These are phyloP conservation scores for Lupinus albus DNA, from an alignment of 306 rosid species.

Conservation along the genomic window DNA sequence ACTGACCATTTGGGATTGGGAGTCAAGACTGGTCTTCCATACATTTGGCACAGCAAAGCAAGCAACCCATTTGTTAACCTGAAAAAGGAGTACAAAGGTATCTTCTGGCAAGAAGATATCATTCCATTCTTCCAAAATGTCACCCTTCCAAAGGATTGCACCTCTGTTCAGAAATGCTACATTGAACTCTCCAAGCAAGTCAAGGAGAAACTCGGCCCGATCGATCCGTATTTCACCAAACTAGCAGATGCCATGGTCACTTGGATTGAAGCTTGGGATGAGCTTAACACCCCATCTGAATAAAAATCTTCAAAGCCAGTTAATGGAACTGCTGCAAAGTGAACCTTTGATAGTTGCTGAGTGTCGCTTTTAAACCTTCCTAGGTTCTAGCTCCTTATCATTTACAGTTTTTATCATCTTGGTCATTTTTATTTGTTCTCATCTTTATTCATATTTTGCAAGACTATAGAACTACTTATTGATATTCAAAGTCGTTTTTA, in stretches of 20 bases:
- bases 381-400: conserved; percentile 34
- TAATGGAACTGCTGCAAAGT: conserved; percentile 51
- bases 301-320: conserved; percentile 39
- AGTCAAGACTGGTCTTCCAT: conserved; percentile 88
- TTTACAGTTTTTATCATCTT: conserved; percentile 10
- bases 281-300: conserved; percentile 60
- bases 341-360: conserved; percentile 36
- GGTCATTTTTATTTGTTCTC: conserved; percentile 20
- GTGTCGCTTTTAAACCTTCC: conserved; percentile 12
- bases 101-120: conserved; percentile 88
- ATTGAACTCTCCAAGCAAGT: conserved; percentile 87
- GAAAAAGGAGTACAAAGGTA: conserved; percentile 85
- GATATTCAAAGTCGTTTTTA: conserved; percentile 21
- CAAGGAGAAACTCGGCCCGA: conserved; percentile 59
- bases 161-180: conserved; percentile 76
- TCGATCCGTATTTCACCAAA: conserved; percentile 73
- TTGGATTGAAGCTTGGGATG: conserved; percentile 96
- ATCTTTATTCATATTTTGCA: conserved; percentile 32
- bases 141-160: conserved; percentile 66
- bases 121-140: conserved; percentile 82
- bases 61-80: conserved; percentile 92
- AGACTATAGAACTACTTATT: conserved; percentile 38
- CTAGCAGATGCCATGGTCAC: conserved; percentile 90
- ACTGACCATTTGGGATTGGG: conserved; percentile 83
- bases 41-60: conserved; percentile 97